Evolutionary conservation across 352 stramenopile species (phyloP).

Genomic region (Pythium periplocum): DNA sequence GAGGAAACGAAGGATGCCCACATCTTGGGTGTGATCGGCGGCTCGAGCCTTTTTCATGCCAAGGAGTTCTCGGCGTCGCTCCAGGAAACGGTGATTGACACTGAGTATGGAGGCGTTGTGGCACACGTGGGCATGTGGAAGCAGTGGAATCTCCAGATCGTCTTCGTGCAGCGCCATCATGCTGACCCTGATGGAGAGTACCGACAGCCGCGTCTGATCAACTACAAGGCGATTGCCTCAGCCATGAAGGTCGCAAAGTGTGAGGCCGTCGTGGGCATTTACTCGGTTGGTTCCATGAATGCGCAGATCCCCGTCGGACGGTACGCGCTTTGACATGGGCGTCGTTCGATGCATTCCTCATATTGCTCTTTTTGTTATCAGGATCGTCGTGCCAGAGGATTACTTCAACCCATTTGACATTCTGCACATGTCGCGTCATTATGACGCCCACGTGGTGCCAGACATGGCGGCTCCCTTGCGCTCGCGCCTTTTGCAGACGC

Average conservation of each 20-base stretch:
- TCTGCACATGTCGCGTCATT: constrained; percentile 73
- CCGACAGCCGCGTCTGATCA: constrained; percentile 82
- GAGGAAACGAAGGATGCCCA: constrained; percentile 13
- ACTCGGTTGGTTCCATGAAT: constrained; percentile 86
- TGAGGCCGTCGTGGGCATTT: constrained; percentile 75
- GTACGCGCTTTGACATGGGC: constrained; percentile 2
- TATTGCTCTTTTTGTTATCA: constrained; percentile 11
- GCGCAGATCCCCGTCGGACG: constrained; percentile 36
- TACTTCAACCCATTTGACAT: constrained; percentile 88
- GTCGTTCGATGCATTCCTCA: no score
- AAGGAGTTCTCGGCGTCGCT: constrained; percentile 54
- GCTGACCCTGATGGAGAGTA: constrained; percentile 65
- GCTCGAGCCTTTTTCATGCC: constrained; percentile 82
- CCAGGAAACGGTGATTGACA: constrained; percentile 51
- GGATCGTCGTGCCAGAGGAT: constrained; percentile 79
- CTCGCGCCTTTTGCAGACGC: constrained; percentile 34
- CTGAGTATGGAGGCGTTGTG: constrained; percentile 60
- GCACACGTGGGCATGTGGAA: constrained; percentile 53
- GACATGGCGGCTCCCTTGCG: constrained; percentile 49
- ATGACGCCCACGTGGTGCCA: constrained; percentile 83
- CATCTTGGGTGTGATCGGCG: constrained; percentile 81
- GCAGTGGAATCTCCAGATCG: constrained; percentile 41
- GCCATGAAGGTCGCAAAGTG: constrained; percentile 57
- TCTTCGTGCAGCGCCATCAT: constrained; percentile 86
- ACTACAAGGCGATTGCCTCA: constrained; percentile 72